These are phyloP conservation scores for Pythium apleroticum DNA, from an alignment of 352 stramenopile species.

Conservation along the genomic window DNA sequence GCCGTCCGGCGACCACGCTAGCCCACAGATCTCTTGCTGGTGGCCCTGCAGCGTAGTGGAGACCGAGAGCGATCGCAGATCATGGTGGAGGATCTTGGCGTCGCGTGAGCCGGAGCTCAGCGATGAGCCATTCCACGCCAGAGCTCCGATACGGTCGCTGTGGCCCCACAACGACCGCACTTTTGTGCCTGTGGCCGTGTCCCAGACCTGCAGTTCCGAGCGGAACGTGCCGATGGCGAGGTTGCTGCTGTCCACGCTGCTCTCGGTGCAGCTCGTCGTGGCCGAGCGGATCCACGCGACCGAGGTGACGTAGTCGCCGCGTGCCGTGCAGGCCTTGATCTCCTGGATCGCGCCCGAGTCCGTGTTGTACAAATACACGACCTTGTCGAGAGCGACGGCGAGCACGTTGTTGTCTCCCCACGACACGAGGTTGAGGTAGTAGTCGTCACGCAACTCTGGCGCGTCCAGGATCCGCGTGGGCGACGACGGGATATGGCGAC, in stretches of 20 bases:
- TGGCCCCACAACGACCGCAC: constrained; percentile 91
- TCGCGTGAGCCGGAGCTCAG: constrained; percentile 92
- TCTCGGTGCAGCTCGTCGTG: constrained; percentile 22
- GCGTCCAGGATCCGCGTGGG: constrained; percentile 92
- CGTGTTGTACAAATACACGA: constrained; percentile 96
- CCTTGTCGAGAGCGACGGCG: constrained; percentile 91
- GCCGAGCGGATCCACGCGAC: constrained; percentile 89
- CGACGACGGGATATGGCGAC: constrained; percentile 38
- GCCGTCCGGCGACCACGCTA: constrained; percentile 94
- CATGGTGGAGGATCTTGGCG: constrained; percentile 79
- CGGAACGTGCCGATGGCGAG: constrained; percentile 93
- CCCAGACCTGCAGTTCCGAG: constrained; percentile 94
- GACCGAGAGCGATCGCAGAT: constrained; percentile 26
- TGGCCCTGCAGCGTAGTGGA: constrained; percentile 59
- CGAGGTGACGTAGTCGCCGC: constrained; percentile 93
- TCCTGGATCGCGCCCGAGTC: constrained; percentile 91
- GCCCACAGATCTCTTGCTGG: constrained; percentile 94
- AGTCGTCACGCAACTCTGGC: constrained; percentile 96
- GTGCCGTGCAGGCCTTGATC: constrained; percentile 48
- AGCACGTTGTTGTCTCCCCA: constrained; percentile 95
- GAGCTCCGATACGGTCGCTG: constrained; percentile 80
- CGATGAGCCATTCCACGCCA: constrained; percentile 91
- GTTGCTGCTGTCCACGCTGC: constrained; percentile 53
- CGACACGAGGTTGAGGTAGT: constrained; percentile 97
- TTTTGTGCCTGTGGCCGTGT: constrained; percentile 79